Percentiles rank a stretch among this genome's conserved stretches.
Evolutionary conservation across 768 basidiomycete genomes (phyloP).

Genomic region (Thelephora aurantiotincta): DNA sequence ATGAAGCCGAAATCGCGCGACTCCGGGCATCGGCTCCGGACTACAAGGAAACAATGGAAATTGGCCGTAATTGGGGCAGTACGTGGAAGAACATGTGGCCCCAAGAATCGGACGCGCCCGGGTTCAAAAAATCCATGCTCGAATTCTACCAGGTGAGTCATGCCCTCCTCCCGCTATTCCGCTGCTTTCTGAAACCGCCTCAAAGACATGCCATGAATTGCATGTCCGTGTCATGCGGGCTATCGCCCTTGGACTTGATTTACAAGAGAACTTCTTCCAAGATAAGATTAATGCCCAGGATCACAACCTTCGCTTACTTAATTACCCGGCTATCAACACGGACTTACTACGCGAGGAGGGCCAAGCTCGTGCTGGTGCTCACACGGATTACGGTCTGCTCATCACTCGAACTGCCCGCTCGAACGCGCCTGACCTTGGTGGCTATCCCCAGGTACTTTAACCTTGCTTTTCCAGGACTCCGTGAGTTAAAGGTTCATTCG

Average conservation of each 20-base stretch:
- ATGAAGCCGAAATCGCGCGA: slow-evolving; percentile 57
- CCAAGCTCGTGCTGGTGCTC: slow-evolving; percentile 71
- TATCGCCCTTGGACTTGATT: slow-evolving; percentile 65
- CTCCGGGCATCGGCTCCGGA: slow-evolving; percentile 69
- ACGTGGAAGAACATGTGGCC: slow-evolving; percentile 79
- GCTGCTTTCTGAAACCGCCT: slow-evolving; percentile 2
- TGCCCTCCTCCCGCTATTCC: slow-evolving; percentile 5
- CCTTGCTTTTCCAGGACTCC: slow-evolving; percentile 68
- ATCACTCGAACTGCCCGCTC: no score
- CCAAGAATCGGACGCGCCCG: slow-evolving; percentile 40
- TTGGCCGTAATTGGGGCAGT: slow-evolving; percentile 72
- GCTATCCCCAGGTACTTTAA: slow-evolving; percentile 40
- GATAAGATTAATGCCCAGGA: slow-evolving; percentile 58
- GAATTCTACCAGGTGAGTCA: slow-evolving; percentile 49
- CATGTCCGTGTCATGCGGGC: slow-evolving; percentile 74
- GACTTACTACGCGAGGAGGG: slow-evolving; percentile 43
- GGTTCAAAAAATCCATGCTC: slow-evolving; percentile 61
- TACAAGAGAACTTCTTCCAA: slow-evolving; percentile 67
- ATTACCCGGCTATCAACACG: slow-evolving; percentile 65
- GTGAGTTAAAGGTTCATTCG: slow-evolving; percentile 18
- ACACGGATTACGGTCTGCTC: slow-evolving; percentile 35
- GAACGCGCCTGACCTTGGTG: no score
- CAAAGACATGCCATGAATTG: slow-evolving; percentile 58
- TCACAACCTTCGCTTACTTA: slow-evolving; percentile 70
- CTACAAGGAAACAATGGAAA: slow-evolving; percentile 80